Evolutionary conservation across 176 grass and related monocot species (phyloP), one percentile per base, ranked within the genome.

Genomic region (Panicum miliaceum): DNA sequence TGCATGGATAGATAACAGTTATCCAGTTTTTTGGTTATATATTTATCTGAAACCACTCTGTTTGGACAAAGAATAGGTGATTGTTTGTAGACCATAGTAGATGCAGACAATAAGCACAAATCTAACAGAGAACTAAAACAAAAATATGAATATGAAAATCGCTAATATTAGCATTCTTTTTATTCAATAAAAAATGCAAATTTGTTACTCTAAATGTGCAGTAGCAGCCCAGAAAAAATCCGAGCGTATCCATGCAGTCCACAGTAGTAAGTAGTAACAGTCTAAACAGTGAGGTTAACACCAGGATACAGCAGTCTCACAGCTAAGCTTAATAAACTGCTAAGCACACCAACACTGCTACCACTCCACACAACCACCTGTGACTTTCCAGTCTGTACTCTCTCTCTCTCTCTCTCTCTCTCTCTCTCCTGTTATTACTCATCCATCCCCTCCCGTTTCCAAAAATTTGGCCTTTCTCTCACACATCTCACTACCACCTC

Each of bases 361-460:
- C 52, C 32, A n/a, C 75, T 64, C 68, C 11, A 32, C n/a, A 78
- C 84, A 74, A 74, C 88, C 88, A 61, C 79, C 66, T 66, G 84
- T 78, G 52, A 58, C 84, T 90, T 86, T 86, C 88, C 88, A 82
- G 84, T 73, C 84, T 90, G 84, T 86, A 79, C 73, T 43, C 65
- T 29, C 71, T 26, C 64, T 23, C 59, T 37, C 79, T 16, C 29
- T 32, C 29, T 32, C 29, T 32, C 29, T 2, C 29, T 32, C 29
- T 11, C 45, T 18, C 29, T 26, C 43, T 51, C 73, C 46, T 86
- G 70, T 82, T 90, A 73, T 78, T 78, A 83, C 40, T 54, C 80
- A 86, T 47, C 84, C 79, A 86, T 64, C 80, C 88, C 80, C 52
- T 75, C 42, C 45, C 61, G 25, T 90, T 87, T 81, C 85, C 53